Evolutionary conservation across 2,329 filamentous ascomycete species (phyloP).

Genomic region (Aspergillus neoniger): DNA sequence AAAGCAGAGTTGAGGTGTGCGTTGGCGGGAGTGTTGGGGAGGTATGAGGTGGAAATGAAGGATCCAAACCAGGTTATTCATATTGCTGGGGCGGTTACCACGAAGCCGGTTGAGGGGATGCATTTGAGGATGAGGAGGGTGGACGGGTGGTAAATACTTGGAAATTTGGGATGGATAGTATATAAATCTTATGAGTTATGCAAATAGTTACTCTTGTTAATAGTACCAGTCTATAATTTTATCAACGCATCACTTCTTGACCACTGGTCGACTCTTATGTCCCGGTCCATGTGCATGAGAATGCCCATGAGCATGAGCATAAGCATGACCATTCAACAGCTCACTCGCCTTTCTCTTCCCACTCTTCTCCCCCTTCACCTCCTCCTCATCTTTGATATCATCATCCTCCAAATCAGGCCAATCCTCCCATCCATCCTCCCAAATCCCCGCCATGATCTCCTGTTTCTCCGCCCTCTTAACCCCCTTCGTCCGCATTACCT

Average conservation of each 20-base stretch:
- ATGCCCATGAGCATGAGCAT: conserved; percentile 17
- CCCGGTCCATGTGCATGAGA: background rate
- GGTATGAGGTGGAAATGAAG: conserved; percentile 40
- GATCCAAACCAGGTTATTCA: conserved; percentile 39
- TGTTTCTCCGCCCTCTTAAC: conserved; percentile 44
- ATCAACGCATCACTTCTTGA: background rate
- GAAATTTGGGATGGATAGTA: background rate
- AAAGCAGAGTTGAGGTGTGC: conserved; percentile 43
- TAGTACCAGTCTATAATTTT: background rate
- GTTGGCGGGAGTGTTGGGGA: conserved; percentile 41
- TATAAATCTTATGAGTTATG: conserved; percentile 3
- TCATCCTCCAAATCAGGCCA: conserved; percentile 47
- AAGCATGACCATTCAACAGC: conserved; percentile 24
- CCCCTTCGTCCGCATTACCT: conserved; percentile 51
- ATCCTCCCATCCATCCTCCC: conserved; percentile 62
- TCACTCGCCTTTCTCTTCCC: conserved; percentile 30
- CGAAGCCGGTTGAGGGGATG: conserved; percentile 44
- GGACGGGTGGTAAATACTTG: conserved; percentile 31
- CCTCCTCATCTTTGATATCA: conserved; percentile 8
- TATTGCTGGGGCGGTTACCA: conserved; percentile 41
- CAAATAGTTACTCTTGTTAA: background rate
- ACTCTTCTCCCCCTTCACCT: conserved; percentile 17
- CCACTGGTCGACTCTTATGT: too few relatives aligned
- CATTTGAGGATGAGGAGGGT: conserved; percentile 37
- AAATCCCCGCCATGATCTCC: conserved; percentile 52